Conservation (phyloP, 2,329 filamentous ascomycete genomes). For the Dryadomyces quercivorus region DNA sequence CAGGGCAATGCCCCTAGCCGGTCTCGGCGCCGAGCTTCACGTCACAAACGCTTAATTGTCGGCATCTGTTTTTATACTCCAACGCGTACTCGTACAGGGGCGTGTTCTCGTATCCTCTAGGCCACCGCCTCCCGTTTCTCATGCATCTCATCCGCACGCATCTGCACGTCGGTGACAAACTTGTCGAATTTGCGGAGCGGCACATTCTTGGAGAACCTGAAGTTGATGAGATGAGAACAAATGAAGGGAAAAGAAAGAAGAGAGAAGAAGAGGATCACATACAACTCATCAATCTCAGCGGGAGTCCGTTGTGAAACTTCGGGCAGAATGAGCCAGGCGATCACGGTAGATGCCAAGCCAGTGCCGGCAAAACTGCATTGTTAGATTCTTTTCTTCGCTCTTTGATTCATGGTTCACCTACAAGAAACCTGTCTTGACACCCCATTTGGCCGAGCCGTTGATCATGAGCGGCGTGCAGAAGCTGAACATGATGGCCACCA, state of each 20-base stretch:
- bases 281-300: conserved; percentile 26
- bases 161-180: conserved; percentile 8
- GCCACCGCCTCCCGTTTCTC: background rate
- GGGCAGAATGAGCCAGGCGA: conserved; percentile 25
- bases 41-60: too few species aligned
- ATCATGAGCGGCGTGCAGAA: conserved; percentile 33
- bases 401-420: conserved; percentile 12
- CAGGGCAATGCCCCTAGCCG: background rate
- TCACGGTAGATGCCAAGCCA: conserved; percentile 18
- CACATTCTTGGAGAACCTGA: conserved; percentile 7
- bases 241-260: background rate
- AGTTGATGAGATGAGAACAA: background rate
- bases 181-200: conserved; percentile 6
- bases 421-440: conserved; percentile 33
- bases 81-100: too few species aligned
- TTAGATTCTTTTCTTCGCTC: background rate
- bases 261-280: conserved; percentile 11
- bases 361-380: conserved; percentile 20
- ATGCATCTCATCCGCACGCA: background rate
- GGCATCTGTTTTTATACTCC: too few species aligned
- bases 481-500: conserved; percentile 29
- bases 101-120: background rate
- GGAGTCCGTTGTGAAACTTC: conserved; percentile 23
- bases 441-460: conserved; percentile 25
- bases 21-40: background rate